phyloP scores from a whole-genome alignment of 2,329 filamentous ascomycete genomes.

The Fusarium sp. region DNA sequence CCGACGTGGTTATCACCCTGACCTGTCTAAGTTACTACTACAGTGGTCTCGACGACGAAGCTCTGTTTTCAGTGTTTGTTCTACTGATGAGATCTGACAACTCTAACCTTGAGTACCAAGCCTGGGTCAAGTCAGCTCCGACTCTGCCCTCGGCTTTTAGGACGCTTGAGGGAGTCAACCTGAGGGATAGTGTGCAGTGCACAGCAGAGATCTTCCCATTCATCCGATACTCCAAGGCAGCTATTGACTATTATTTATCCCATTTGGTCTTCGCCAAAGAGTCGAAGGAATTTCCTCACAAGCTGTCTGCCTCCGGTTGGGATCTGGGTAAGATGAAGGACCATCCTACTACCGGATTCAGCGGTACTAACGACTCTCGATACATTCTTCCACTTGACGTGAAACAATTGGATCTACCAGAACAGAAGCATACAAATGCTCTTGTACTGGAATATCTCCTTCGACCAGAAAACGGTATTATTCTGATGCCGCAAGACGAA shows the following conservation, averaged over 20 bases:
- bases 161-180: constrained; percentile 64
- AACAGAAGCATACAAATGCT: constrained; percentile 74
- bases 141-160: constrained; percentile 52
- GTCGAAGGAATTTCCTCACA: constrained; percentile 70
- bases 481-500: background rate
- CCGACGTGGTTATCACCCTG: constrained; percentile 66
- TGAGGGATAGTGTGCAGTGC: constrained; percentile 65
- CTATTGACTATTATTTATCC: constrained; percentile 72
- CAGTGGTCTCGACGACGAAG: constrained; percentile 61
- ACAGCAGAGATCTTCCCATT: constrained; percentile 60
- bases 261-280: constrained; percentile 70
- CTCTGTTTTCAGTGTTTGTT: constrained; percentile 60
- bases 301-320: constrained; percentile 75
- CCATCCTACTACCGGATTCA: constrained; percentile 72
- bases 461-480: constrained; percentile 59
- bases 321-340: constrained; percentile 64
- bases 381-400: constrained; percentile 68
- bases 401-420: constrained; percentile 63
- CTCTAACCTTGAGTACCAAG: constrained; percentile 60
- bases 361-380: constrained; percentile 73
- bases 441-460: constrained; percentile 71
- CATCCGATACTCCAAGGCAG: constrained; percentile 62
- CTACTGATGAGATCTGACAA: constrained; percentile 64
- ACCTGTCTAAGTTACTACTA: constrained; percentile 69
- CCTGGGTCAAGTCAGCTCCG: constrained; percentile 56